Evolutionary conservation across 2,329 filamentous ascomycete genomes (phyloP).

Genomic region (Sphaerulina populicola): DNA sequence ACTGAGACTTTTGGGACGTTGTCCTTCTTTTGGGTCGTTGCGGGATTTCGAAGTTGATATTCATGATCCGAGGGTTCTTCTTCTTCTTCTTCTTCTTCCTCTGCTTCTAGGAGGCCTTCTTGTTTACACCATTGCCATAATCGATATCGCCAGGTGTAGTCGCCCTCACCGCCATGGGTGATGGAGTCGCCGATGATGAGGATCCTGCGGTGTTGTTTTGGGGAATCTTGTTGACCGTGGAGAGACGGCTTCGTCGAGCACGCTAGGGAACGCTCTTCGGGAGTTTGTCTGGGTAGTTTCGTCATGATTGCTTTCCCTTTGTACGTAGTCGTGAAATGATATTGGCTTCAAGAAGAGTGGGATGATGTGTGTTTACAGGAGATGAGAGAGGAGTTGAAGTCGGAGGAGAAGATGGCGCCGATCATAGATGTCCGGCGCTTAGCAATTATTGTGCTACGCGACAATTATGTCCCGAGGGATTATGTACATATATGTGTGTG

Average conservation of each 20-base stretch:
- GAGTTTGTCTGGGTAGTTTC: neutral
- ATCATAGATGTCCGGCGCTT: too few species aligned
- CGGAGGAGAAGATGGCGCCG: too few species aligned
- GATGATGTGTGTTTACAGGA: too few species aligned
- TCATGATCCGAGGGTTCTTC: too few species aligned
- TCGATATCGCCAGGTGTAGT: conserved; percentile 40
- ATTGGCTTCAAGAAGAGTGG: too few species aligned
- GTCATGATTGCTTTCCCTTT: too few species aligned
- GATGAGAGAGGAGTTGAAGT: too few species aligned
- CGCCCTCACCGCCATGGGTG: conserved; percentile 31
- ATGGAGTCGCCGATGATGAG: conserved; percentile 25
- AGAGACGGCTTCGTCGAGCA: neutral
- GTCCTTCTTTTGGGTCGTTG: neutral
- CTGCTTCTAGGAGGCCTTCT: neutral
- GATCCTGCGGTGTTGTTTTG: conserved; percentile 10
- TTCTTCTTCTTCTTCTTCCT: neutral
- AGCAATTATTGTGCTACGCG: too few species aligned
- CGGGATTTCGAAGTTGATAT: too few species aligned
- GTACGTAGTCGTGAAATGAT: too few species aligned
- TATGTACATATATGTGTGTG: too few species aligned
- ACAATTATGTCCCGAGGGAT: too few species aligned
- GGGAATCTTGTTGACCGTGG: neutral
- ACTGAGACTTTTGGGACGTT: conserved; percentile 1
- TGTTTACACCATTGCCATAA: conserved; percentile 36
- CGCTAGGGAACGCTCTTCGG: neutral